Conservation (phyloP, 2,329 filamentous ascomycete genomes). For the Blastomyces percursus region DNA sequence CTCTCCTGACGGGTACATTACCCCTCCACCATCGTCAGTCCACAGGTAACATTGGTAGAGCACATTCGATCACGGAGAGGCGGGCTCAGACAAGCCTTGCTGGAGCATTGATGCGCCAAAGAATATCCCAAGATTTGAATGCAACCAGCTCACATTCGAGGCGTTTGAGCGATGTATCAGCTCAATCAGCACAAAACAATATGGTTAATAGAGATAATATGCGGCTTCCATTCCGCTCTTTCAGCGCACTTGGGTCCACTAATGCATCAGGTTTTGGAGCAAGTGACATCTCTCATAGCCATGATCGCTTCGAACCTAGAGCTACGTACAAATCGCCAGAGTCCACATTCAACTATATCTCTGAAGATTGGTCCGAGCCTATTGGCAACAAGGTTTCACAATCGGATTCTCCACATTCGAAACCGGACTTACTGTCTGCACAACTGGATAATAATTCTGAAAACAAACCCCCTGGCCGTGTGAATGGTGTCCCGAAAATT, state of each 20-base stretch:
- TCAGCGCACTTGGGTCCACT: constrained; percentile 45
- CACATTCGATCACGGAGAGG: constrained; percentile 31
- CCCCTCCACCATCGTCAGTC: constrained; percentile 30
- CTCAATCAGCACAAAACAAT: constrained; percentile 34
- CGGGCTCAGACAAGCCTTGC: constrained; percentile 16
- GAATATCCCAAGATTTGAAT: constrained; percentile 24
- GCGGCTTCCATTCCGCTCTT: constrained; percentile 44
- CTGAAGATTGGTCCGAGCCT: constrained; percentile 6
- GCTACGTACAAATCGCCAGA: constrained; percentile 26
- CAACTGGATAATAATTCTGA: background rate
- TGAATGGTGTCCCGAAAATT: constrained; percentile 12
- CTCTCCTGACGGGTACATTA: constrained; percentile 31
- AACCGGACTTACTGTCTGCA: background rate
- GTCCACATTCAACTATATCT: constrained; percentile 35
- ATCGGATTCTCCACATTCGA: background rate
- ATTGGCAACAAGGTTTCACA: constrained; percentile 1
- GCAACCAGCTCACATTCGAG: constrained; percentile 44
- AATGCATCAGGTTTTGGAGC: constrained; percentile 23
- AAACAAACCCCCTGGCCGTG: background rate
- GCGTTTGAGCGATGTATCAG: constrained; percentile 51
- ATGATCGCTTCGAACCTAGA: constrained; percentile 23
- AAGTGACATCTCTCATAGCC: constrained; percentile 26
- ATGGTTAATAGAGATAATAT: constrained; percentile 26
- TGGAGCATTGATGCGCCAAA: constrained; percentile 29
- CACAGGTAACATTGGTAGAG: constrained; percentile 33